Evolutionary conservation across 2,329 filamentous ascomycete genomes (phyloP).

Genomic region (Leptosphaerulina australis): DNA sequence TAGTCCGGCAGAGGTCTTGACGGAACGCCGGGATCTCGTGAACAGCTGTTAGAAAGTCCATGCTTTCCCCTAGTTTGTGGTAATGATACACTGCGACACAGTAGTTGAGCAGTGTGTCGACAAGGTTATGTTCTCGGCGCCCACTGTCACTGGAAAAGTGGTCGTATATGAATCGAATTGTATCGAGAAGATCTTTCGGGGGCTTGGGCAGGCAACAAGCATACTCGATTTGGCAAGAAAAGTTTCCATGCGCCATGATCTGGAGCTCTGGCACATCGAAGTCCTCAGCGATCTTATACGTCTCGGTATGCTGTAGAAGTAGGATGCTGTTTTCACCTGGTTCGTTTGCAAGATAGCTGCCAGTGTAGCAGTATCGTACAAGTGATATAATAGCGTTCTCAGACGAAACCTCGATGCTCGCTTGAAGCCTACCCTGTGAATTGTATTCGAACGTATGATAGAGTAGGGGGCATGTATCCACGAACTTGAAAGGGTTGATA

Average conservation of each 20-base stretch:
- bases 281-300: slow-evolving; percentile 50
- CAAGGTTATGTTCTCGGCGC: slow-evolving; percentile 35
- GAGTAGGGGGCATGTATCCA: slow-evolving; percentile 48
- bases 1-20: slow-evolving; percentile 49
- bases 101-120: slow-evolving; percentile 52
- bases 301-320: slow-evolving; percentile 50
- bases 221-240: slow-evolving; percentile 49
- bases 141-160: slow-evolving; percentile 33
- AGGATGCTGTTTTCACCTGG: slow-evolving; percentile 32
- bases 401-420: slow-evolving; percentile 49
- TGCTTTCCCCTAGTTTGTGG: slow-evolving; percentile 46
- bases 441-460: slow-evolving; percentile 50
- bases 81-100: slow-evolving; percentile 49
- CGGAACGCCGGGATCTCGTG: slow-evolving; percentile 49
- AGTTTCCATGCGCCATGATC: slow-evolving; percentile 48
- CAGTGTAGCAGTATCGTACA: slow-evolving; percentile 52
- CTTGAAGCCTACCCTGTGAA: slow-evolving; percentile 34
- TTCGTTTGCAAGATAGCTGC: slow-evolving; percentile 42
- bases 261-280: slow-evolving; percentile 51
- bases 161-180: slow-evolving; percentile 47
- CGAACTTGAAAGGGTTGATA: slow-evolving; percentile 42
- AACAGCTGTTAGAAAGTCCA: slow-evolving; percentile 47
- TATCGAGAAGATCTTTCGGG: slow-evolving; percentile 49
- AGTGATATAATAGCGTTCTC: slow-evolving; percentile 44
- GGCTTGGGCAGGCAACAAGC: slow-evolving; percentile 47